These are phyloP conservation scores for Linaria vulgaris DNA, from an alignment of 257 asterid genomes.

Conservation along the genomic window DNA sequence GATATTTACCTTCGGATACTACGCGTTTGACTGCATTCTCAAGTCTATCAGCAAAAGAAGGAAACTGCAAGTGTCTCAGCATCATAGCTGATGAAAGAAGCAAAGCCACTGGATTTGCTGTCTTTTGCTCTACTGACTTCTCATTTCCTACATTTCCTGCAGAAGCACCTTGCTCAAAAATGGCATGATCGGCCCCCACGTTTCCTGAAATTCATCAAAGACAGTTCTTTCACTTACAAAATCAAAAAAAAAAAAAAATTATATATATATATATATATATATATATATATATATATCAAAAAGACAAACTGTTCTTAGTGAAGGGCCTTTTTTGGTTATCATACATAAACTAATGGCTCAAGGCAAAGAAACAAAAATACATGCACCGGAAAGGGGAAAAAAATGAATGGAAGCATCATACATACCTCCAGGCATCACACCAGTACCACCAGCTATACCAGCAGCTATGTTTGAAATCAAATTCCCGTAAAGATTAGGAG, in stretches of 20 bases:
- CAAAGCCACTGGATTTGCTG: conserved; percentile 87
- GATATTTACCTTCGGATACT: conserved; percentile 62
- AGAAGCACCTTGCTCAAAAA: conserved; percentile 98
- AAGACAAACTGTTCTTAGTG: neutral
- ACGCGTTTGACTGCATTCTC: conserved; percentile 85
- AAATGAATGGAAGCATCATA: conserved; percentile 19
- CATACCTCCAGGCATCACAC: conserved; percentile 96
- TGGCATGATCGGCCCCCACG: conserved; percentile 90
- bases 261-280: too few relatives aligned
- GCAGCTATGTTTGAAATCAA: conserved; percentile 90
- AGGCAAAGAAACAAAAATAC: conserved; percentile 6
- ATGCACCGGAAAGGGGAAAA: too few relatives aligned
- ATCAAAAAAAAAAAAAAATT: neutral
- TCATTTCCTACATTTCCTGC: conserved; percentile 95
- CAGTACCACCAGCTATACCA: conserved; percentile 99
- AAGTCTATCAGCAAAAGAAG: conserved; percentile 89
- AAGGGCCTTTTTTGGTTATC: neutral
- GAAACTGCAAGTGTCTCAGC: conserved; percentile 96
- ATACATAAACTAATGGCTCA: neutral
- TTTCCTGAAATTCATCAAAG: conserved; percentile 56
- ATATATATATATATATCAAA: too few relatives aligned
- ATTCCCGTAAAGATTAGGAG: conserved; percentile 96
- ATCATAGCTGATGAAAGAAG: conserved; percentile 96
- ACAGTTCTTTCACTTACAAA: neutral
- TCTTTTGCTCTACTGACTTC: conserved; percentile 57